Percentiles rank a stretch among this genome's conserved stretches.
These are phyloP conservation scores for Plasmodium inui DNA, from an alignment of 169 alveolate species.

Conservation along the genomic window DNA sequence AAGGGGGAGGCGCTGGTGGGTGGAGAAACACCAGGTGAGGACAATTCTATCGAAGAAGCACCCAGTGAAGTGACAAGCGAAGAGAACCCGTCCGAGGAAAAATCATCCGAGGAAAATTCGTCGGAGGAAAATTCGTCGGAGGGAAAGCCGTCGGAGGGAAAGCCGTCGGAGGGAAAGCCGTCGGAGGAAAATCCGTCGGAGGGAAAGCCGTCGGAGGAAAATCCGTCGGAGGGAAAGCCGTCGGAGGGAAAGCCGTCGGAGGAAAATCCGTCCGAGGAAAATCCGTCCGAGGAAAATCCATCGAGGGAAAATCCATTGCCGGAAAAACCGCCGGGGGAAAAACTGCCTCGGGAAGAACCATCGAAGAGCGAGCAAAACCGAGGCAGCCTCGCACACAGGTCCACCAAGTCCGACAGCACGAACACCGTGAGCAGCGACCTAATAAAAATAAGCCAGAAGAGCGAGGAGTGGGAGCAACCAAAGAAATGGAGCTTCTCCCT, in stretches of 20 bases:
- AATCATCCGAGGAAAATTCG: too few relatives aligned
- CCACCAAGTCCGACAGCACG: background rate
- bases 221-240: too few relatives aligned
- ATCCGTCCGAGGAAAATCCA: too few relatives aligned
- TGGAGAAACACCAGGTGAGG: background rate
- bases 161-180: background rate
- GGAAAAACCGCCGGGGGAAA: background rate
- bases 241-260: too few relatives aligned
- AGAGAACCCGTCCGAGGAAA: background rate
- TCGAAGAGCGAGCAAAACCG: background rate
- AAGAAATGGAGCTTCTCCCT: constrained; percentile 72
- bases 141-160: too few relatives aligned
- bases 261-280: background rate
- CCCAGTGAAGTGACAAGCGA: background rate
- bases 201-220: background rate
- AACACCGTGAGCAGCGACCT: constrained; percentile 43
- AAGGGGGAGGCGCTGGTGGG: background rate
- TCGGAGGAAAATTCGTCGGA: background rate
- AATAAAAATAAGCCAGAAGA: constrained; percentile 43
- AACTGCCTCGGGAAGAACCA: background rate
- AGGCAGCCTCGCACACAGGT: background rate
- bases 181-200: too few relatives aligned
- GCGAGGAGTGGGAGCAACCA: constrained; percentile 57
- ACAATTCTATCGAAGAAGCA: background rate
- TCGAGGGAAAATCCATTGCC: background rate